Evolutionary conservation across 2,329 filamentous ascomycete species (phyloP).

Genomic region (Aspergillus carbonarius): DNA sequence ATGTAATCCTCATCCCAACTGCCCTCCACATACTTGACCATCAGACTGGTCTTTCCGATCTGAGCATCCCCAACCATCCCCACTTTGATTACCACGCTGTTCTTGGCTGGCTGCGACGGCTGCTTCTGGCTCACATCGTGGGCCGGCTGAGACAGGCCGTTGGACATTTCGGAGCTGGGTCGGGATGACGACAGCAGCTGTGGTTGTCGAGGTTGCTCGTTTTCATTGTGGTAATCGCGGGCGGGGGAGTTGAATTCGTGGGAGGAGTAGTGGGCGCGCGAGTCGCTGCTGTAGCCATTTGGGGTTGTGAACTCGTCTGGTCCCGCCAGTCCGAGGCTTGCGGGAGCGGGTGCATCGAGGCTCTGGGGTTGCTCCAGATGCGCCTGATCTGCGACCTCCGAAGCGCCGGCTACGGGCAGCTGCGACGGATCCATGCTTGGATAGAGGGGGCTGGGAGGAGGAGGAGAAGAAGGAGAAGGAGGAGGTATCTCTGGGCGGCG

Average conservation of each 20-base stretch:
- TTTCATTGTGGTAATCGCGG: constrained; percentile 45
- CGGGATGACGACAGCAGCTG: constrained; percentile 39
- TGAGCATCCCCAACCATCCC: constrained; percentile 99
- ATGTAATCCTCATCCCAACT: constrained; percentile 99
- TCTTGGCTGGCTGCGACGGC: constrained; percentile 44
- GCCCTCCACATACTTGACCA: constrained; percentile 99
- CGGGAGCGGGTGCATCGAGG: constrained; percentile 23
- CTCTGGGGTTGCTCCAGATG: constrained; percentile 11
- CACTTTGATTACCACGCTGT: constrained; percentile 93
- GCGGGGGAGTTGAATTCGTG: constrained; percentile 34
- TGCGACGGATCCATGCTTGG: constrained; percentile 30
- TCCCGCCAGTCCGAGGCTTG: constrained; percentile 31
- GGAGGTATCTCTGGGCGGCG: background rate
- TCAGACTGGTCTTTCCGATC: constrained; percentile 97
- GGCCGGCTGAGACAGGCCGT: constrained; percentile 48
- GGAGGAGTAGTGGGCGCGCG: constrained; percentile 50
- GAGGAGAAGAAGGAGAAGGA: no score
- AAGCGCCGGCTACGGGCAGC: constrained; percentile 20
- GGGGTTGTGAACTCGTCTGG: constrained; percentile 39
- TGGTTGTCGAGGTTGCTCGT: constrained; percentile 47
- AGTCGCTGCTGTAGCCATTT: constrained; percentile 46
- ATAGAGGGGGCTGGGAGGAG: constrained; percentile 1
- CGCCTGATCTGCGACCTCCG: constrained; percentile 23
- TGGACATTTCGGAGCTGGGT: constrained; percentile 53
- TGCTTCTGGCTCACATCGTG: constrained; percentile 51